Evolutionary conservation across 2,329 filamentous ascomycete species (phyloP), one percentile per base, ranked within the genome.

Genomic region (Penicillium sp.): DNA sequence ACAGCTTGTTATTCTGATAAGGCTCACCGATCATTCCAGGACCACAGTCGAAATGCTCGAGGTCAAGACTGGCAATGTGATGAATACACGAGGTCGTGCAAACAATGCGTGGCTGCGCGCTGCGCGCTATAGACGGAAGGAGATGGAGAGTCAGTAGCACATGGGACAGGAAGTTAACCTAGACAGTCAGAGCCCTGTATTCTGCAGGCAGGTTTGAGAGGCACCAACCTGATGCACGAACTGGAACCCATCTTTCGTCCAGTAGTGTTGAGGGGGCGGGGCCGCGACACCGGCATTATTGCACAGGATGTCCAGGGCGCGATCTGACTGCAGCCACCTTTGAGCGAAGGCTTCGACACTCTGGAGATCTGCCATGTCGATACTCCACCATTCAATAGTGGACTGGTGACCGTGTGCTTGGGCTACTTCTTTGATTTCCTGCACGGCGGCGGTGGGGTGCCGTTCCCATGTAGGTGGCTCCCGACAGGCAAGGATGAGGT

Each of bases 151-250:
- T 59, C 29, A 59, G 21, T 11, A 61, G 39, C 3, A 55, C 49
- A 45, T 59, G 58, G 11, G 58, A 61, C 18, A 59, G 32, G 24
- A 59, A 53, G 45, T 59, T 59, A 21, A 59, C 47, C 55, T 59
- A 16, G 10, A n/a, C 13, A 4, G 13, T 36, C 34, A 36, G 34
- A 14, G 4, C 13, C 34, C n/a, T 36, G 14, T 14, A 36, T 3
- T 36, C 13, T 36, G 31, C 31, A 36, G 34, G n/a, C 14, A 36
- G 34, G 13, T n/a, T n/a, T n/a, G 34, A 5, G 31, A 36, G 32
- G 40, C 47, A 5, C 18, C 18, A 3, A 59, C 59, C 45, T 61
- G 59, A 24, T 61, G 55, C 41, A 55, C 36, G 2, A 52, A 4
- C n/a, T 54, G 49, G 31, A 56, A 58, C 4, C 59, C 59, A 43